A percentile compares a stretch with the other conserved stretches of the same genome.
Conservation (phyloP, 2,329 filamentous ascomycete genomes). For the Aspergillus amoenus region DNA sequence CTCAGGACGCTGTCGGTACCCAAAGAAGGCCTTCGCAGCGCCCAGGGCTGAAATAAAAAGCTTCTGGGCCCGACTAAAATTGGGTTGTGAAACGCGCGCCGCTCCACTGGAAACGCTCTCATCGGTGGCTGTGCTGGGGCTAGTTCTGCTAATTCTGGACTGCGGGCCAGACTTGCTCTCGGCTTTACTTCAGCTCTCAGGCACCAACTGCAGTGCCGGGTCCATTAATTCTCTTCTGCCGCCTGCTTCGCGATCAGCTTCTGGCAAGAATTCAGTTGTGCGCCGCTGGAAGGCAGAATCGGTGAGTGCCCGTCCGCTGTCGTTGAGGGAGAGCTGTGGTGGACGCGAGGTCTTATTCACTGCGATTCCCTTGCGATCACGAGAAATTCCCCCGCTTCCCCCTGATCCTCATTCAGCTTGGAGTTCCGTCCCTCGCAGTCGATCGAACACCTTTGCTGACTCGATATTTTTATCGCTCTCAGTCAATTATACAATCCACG, state of each 20-base stretch:
- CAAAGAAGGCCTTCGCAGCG: no score
- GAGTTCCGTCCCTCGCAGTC: background rate
- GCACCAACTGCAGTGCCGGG: background rate
- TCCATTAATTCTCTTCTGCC: background rate
- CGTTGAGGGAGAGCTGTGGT: background rate
- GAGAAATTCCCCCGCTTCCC: conserved; percentile 5
- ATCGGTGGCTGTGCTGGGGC: conserved; percentile 8
- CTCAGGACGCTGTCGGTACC: background rate
- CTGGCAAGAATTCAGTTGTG: background rate
- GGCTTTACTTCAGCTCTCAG: background rate
- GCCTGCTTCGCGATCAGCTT: background rate
- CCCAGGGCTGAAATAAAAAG: background rate
- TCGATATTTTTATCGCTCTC: background rate
- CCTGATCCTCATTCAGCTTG: background rate
- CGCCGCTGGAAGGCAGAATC: conserved; percentile 5
- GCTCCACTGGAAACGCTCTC: conserved; percentile 2
- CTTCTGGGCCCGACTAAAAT: background rate
- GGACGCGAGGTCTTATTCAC: no score
- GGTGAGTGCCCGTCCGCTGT: background rate
- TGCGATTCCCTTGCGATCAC: background rate
- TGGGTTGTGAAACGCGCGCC: conserved; percentile 1
- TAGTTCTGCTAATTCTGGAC: background rate
- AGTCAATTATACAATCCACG: background rate
- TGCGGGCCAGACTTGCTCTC: background rate
- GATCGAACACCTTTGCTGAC: background rate